These are phyloP conservation scores for Penicillium chermesinum DNA, from an alignment of 495 filamentous ascomycete species.

Conservation along the genomic window DNA sequence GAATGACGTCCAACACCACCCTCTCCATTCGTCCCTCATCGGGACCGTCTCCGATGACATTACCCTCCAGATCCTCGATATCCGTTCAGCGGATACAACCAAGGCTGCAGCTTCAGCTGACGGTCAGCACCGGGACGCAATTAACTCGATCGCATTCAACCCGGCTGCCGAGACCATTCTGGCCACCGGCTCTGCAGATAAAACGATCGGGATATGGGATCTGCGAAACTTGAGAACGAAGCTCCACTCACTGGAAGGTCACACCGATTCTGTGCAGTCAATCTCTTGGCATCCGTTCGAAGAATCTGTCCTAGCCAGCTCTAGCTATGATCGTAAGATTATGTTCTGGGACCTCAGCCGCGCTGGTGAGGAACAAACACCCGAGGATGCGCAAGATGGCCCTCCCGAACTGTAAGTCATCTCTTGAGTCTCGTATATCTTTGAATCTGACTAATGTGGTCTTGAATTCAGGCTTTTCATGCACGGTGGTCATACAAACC, in stretches of 20 bases:
- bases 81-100: constrained; percentile 59
- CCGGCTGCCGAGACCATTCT: constrained; percentile 78
- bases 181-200: constrained; percentile 90
- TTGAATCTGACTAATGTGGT: constrained; percentile 14
- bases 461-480: constrained; percentile 71
- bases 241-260: constrained; percentile 78
- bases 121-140: constrained; percentile 77
- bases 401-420: constrained; percentile 82
- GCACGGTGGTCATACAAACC: constrained; percentile 97
- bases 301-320: constrained; percentile 79
- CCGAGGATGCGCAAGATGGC: constrained; percentile 94
- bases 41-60: constrained; percentile 94
- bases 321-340: constrained; percentile 85
- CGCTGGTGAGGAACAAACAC: constrained; percentile 88
- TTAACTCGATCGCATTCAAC: constrained; percentile 93
- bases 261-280: constrained; percentile 83
- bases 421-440: neutral
- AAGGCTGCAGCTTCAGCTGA: constrained; percentile 58
- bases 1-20: constrained; percentile 95
- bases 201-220: constrained; percentile 94
- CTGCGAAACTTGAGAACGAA: constrained; percentile 80
- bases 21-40: constrained; percentile 71
- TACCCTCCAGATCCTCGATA: constrained; percentile 86
- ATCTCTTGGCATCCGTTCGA: constrained; percentile 92
- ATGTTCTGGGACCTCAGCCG: constrained; percentile 94